Percentiles rank a stretch among this genome's conserved stretches.
Evolutionary conservation across 768 basidiomycete genomes (phyloP).

Genomic region (Podaxis pistillaris): DNA sequence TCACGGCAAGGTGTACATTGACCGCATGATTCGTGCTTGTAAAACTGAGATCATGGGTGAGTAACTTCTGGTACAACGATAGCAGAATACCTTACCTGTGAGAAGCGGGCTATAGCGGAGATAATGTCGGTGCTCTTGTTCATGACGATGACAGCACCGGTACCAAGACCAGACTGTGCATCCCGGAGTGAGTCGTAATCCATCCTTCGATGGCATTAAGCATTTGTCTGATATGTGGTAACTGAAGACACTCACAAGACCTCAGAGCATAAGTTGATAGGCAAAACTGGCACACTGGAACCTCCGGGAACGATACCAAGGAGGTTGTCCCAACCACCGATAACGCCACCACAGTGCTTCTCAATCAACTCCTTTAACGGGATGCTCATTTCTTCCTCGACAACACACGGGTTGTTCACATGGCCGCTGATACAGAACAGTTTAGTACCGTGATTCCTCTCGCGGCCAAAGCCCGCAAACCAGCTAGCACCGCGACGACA

Average conservation of each 20-base stretch:
- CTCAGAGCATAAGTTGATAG: conserved; percentile 77
- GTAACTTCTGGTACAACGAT: neutral
- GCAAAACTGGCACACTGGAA: conserved; percentile 90
- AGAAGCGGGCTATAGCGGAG: conserved; percentile 90
- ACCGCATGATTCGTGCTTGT: conserved; percentile 98
- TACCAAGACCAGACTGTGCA: conserved; percentile 93
- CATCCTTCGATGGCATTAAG: conserved; percentile 55
- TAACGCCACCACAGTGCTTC: conserved; percentile 94
- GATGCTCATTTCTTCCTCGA: conserved; percentile 99
- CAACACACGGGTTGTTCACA: conserved; percentile 96
- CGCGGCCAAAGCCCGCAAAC: conserved; percentile 92
- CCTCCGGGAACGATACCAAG: conserved; percentile 97
- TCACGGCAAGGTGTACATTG: conserved; percentile 95
- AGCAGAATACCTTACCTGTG: conserved; percentile 2
- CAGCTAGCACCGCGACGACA: conserved; percentile 84
- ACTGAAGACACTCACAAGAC: conserved; percentile 68
- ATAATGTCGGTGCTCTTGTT: conserved; percentile 97
- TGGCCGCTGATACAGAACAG: conserved; percentile 95
- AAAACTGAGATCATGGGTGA: conserved; percentile 64
- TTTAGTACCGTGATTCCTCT: conserved; percentile 96
- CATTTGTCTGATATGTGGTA: conserved; percentile 12
- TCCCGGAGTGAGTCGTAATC: conserved; percentile 98
- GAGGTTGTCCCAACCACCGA: conserved; percentile 95
- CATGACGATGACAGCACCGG: conserved; percentile 99
- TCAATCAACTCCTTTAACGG: conserved; percentile 91